These are phyloP conservation scores for Bidens hawaiensis DNA, from an alignment of 140 eudicot species.

Conservation along the genomic window DNA sequence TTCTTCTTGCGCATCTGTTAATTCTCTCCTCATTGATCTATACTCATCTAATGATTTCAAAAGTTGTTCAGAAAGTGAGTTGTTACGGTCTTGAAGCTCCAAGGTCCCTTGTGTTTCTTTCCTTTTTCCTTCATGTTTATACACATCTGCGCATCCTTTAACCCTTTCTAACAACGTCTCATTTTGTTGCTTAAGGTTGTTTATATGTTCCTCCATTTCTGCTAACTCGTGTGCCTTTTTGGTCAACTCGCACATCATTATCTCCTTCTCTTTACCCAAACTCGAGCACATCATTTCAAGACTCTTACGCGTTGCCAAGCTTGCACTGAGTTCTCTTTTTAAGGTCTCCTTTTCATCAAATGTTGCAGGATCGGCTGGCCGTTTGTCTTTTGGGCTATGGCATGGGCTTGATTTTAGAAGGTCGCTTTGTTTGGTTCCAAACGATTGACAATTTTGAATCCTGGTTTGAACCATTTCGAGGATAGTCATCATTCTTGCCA, in stretches of 20 bases:
- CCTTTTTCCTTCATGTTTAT: slow-evolving; percentile 18
- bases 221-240: slow-evolving; percentile 55
- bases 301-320: slow-evolving; percentile 62
- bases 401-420: slow-evolving; percentile 45
- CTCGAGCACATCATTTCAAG: slow-evolving; percentile 70
- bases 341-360: slow-evolving; percentile 53
- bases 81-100: slow-evolving; percentile 42
- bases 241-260: slow-evolving; percentile 66
- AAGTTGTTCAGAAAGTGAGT: slow-evolving; percentile 42
- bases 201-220: slow-evolving; percentile 69
- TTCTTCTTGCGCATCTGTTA: slow-evolving; percentile 50
- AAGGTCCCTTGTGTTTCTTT: slow-evolving; percentile 19
- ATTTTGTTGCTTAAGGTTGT: slow-evolving; percentile 56
- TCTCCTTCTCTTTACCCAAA: slow-evolving; percentile 87
- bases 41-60: slow-evolving; percentile 62
- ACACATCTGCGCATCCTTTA: slow-evolving; percentile 37
- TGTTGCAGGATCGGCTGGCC: slow-evolving; percentile 4
- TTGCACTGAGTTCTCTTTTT: slow-evolving; percentile 41
- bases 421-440: slow-evolving; percentile 43
- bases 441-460: slow-evolving; percentile 65
- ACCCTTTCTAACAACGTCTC: slow-evolving; percentile 45
- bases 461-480: slow-evolving; percentile 67
- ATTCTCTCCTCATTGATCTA: slow-evolving; percentile 49
- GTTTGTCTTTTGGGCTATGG: slow-evolving; percentile 39
- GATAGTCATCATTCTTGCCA: slow-evolving; percentile 87